These are phyloP conservation scores for Ogataea philodendri DNA, from an alignment of 805 yeast species.

Conservation along the genomic window DNA sequence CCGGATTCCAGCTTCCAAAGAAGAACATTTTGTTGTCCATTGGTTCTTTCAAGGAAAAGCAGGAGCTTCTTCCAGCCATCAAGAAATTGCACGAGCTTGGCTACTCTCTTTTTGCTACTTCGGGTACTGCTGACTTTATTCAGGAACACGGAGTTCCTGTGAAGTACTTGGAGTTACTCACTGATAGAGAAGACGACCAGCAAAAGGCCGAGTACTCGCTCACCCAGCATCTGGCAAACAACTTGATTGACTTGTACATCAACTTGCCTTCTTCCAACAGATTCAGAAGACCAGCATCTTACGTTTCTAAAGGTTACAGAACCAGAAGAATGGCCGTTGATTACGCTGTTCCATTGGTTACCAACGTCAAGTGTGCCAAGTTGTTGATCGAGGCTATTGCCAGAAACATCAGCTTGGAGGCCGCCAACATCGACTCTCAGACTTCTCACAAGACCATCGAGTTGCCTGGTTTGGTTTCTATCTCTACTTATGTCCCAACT, in stretches of 20 bases:
- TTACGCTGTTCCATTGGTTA: conserved; percentile 94
- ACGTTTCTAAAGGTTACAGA: conserved; percentile 94
- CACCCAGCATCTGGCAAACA: conserved; percentile 94
- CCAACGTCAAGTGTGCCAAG: conserved; percentile 97
- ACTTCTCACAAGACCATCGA: conserved; percentile 80
- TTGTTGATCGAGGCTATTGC: conserved; percentile 91
- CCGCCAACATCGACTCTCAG: conserved; percentile 80
- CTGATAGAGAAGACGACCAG: conserved; percentile 63
- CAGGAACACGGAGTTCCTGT: conserved; percentile 94
- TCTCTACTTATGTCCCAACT: conserved; percentile 75
- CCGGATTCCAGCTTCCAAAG: conserved; percentile 94
- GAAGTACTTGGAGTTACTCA: conserved; percentile 86
- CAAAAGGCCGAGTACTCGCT: conserved; percentile 92
- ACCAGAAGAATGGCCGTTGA: conserved; percentile 99
- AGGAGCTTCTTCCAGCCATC: conserved; percentile 87
- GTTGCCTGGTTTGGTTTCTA: conserved; percentile 84
- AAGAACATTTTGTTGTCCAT: conserved; percentile 90
- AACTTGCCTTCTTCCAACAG: conserved; percentile 96
- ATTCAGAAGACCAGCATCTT: conserved; percentile 98
- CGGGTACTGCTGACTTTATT: conserved; percentile 98
- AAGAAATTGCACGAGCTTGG: conserved; percentile 78
- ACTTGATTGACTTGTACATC: conserved; percentile 92
- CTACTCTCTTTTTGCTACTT: conserved; percentile 90
- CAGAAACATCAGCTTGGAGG: conserved; percentile 64
- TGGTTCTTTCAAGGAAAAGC: conserved; percentile 96